Evolutionary conservation across 257 asterid genomes (phyloP).

Genomic region (Striga asiatica): DNA sequence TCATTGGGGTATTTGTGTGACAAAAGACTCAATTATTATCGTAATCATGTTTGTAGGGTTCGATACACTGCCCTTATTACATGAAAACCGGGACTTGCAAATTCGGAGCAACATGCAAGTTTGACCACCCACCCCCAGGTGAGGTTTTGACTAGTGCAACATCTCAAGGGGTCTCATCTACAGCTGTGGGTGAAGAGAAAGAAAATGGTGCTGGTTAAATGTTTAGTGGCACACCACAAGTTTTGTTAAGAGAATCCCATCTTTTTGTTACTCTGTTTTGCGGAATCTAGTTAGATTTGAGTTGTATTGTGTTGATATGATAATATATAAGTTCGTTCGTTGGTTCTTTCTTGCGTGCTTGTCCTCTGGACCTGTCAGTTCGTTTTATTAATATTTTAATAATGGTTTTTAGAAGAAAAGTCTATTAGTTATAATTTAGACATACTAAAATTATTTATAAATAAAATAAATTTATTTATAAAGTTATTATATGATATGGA

Average conservation of each 20-base stretch:
- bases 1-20: not conserved
- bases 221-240: not conserved
- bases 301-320: not conserved
- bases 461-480: too few species aligned
- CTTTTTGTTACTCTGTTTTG: not conserved
- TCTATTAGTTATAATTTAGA: too few species aligned
- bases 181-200: slow-evolving; percentile 27
- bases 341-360: too few species aligned
- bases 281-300: not conserved
- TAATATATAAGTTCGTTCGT: not conserved
- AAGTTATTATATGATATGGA: too few species aligned
- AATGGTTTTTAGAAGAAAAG: too few species aligned
- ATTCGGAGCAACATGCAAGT: slow-evolving; percentile 72
- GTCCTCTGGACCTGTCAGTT: too few species aligned
- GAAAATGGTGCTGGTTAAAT: slow-evolving; percentile 27
- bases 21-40: not conserved
- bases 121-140: slow-evolving; percentile 92
- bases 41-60: slow-evolving; percentile 36
- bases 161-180: slow-evolving; percentile 17
- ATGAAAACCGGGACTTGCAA: slow-evolving; percentile 96
- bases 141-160: slow-evolving; percentile 58
- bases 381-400: too few species aligned
- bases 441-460: too few species aligned
- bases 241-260: not conserved
- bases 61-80: slow-evolving; percentile 74